Conservation (phyloP, 768 basidiomycete genomes). For the Galerina sulciceps region DNA sequence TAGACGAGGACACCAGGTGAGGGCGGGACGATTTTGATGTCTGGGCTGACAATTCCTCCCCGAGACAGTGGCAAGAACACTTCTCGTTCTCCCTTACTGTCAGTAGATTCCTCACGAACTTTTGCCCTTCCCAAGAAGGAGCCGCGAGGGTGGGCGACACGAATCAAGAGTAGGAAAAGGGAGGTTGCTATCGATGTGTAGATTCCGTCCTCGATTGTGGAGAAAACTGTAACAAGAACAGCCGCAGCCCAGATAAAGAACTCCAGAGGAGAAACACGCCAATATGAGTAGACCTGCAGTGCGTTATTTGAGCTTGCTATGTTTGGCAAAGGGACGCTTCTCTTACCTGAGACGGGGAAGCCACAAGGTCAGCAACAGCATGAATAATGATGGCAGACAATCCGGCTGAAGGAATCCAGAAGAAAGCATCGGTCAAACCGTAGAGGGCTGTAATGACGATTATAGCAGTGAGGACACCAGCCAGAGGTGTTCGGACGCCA, state of each 20-base stretch:
- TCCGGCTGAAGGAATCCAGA: conserved; percentile 81
- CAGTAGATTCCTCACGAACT: conserved; percentile 46
- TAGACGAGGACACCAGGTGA: conserved; percentile 89
- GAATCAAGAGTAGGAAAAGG: conserved; percentile 77
- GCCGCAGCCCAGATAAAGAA: conserved; percentile 88
- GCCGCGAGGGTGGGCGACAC: conserved; percentile 87
- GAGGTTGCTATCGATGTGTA: conserved; percentile 87
- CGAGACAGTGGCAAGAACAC: conserved; percentile 81
- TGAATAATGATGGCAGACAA: conserved; percentile 97
- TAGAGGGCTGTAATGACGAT: conserved; percentile 95
- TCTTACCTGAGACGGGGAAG: conserved; percentile 67
- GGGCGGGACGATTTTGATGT: conserved; percentile 76
- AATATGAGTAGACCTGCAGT: conserved; percentile 77
- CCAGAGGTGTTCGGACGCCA: conserved; percentile 94
- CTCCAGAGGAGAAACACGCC: conserved; percentile 93
- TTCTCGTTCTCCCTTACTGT: conserved; percentile 57
- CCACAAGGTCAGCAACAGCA: conserved; percentile 87
- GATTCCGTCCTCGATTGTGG: conserved; percentile 92
- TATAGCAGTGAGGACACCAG: conserved; percentile 82
- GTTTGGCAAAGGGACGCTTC: not conserved
- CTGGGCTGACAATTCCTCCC: conserved; percentile 65
- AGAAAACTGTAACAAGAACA: conserved; percentile 89
- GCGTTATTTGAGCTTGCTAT: not conserved
- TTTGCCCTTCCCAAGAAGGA: conserved; percentile 89
- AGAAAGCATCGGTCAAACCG: conserved; percentile 91